phyloP scores from a whole-genome alignment of 202 grass and related monocot species.

The Carex arenaria region DNA sequence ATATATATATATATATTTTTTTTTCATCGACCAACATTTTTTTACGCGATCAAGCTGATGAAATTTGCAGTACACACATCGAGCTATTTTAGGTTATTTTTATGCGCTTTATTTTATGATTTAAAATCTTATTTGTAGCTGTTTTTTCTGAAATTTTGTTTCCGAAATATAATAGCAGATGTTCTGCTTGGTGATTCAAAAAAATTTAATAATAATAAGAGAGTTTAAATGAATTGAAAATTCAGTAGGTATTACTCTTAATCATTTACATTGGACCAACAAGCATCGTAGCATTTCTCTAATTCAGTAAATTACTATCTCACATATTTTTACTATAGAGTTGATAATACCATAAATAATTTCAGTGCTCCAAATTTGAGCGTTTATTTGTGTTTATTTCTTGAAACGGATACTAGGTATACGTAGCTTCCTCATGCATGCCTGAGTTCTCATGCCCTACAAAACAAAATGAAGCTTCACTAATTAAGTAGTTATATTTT shows the following conservation, averaged over 20 bases:
- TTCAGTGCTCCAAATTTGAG: not conserved
- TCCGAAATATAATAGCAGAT: not conserved
- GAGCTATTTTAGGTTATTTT: not conserved
- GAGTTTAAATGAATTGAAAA: not conserved
- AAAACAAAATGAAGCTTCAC: conserved; percentile 11
- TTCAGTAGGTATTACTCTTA: not conserved
- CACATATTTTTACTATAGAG: not conserved
- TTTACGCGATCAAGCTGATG: not conserved
- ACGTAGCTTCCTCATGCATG: not conserved
- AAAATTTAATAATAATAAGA: not conserved
- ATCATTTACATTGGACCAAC: not conserved
- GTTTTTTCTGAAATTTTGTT: not conserved
- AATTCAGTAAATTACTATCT: not conserved
- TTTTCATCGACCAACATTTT: no score
- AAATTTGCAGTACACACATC: not conserved
- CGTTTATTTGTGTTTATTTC: conserved; percentile 6
- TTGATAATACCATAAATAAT: not conserved
- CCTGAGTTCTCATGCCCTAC: conserved; percentile 13
- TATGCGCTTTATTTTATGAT: not conserved
- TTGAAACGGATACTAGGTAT: not conserved
- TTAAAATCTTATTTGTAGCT: not conserved
- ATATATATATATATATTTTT: no score
- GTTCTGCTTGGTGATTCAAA: not conserved
- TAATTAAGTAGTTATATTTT: not conserved
- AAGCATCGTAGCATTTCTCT: not conserved